Conservation (phyloP, 257 asterid species). For the Solanum lignicaule region DNA sequence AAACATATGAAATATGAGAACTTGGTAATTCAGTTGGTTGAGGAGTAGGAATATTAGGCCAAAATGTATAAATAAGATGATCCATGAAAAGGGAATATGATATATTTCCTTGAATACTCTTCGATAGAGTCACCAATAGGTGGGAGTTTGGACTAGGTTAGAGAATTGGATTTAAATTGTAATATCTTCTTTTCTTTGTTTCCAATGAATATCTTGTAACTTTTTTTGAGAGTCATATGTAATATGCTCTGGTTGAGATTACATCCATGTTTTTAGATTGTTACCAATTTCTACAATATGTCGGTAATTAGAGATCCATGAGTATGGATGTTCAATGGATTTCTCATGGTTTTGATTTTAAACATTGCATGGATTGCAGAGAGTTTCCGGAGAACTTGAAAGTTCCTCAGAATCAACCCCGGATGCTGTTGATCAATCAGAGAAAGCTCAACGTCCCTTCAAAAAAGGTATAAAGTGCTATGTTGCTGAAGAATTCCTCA, state of each 20-base stretch:
- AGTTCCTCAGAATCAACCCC: constrained; percentile 44
- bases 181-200: background rate
- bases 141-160: background rate
- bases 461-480: constrained; percentile 51
- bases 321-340: background rate
- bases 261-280: background rate
- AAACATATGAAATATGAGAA: background rate
- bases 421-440: constrained; percentile 40
- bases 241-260: background rate
- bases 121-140: background rate
- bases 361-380: constrained; percentile 30
- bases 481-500: background rate
- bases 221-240: background rate
- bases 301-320: background rate
- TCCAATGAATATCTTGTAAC: background rate
- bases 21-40: background rate
- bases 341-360: background rate
- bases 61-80: background rate
- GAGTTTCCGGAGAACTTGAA: constrained; percentile 59
- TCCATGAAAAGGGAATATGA: background rate
- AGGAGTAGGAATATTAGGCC: background rate
- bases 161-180: background rate
- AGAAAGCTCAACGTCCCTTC: constrained; percentile 35
- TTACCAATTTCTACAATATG: background rate
- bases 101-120: background rate